Conservation (phyloP, 306 rosid species). For the Rosa chinensis region DNA sequence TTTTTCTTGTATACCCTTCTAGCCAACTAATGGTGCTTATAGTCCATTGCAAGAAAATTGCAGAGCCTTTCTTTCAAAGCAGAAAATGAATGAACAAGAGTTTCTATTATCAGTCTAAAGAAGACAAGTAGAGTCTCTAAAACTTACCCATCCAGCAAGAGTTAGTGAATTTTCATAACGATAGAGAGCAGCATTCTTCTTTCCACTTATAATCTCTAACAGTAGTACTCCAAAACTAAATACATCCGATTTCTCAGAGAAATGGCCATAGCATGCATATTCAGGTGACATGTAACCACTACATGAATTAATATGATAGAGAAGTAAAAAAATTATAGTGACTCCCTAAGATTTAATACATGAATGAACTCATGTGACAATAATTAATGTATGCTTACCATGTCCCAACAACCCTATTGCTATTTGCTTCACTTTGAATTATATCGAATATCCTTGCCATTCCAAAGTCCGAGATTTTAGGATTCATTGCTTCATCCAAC, state of each 20-base stretch:
- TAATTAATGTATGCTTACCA: slow-evolving; percentile 9
- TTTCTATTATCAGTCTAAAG: not conserved
- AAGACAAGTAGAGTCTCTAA: not conserved
- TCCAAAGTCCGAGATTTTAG: slow-evolving; percentile 27
- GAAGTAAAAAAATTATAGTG: not conserved
- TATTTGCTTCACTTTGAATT: slow-evolving; percentile 22
- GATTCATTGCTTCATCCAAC: slow-evolving; percentile 18
- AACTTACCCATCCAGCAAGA: slow-evolving; percentile 17
- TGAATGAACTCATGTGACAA: not conserved
- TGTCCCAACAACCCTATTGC: slow-evolving; percentile 22
- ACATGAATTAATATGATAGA: not conserved
- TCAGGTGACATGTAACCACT: slow-evolving; percentile 25
- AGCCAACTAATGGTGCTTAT: not conserved
- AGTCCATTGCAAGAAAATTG: no score
- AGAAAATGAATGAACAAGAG: not conserved
- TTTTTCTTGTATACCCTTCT: not conserved
- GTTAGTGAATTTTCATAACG: slow-evolving; percentile 8
- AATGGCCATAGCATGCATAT: slow-evolving; percentile 18
- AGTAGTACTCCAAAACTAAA: slow-evolving; percentile 9
- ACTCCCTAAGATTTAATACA: not conserved
- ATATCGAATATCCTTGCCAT: slow-evolving; percentile 24
- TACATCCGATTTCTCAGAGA: slow-evolving; percentile 8
- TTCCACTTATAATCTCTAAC: slow-evolving; percentile 24
- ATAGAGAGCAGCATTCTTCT: slow-evolving; percentile 11
- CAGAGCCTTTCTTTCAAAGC: no score